Base-by-base conservation (phyloP, 1,284 basidiomycete species). In the Irpex sp. region DNA sequence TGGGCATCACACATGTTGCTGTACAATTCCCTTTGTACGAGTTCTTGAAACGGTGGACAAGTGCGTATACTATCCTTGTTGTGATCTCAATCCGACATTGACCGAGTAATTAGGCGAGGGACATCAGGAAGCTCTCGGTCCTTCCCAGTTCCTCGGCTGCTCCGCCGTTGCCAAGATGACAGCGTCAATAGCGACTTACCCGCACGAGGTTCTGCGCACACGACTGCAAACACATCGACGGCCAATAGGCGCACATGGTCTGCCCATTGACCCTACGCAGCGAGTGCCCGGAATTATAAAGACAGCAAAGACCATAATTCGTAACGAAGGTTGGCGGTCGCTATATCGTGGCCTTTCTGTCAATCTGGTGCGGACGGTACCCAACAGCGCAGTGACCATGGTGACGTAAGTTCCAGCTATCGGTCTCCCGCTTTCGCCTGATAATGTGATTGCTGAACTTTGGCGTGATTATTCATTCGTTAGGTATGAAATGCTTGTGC, bases 1-100 rank as follows among this genome's bases (percentile, higher is more conserved):
- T 98, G 59, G 95, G 95, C 46, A 95, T 97, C 60, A 77, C 86
- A 3, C 95, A 98, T 71, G 95, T 98, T 59, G 95, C 93, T 11
- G 93, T 98, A 0, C 95, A 98, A 73, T 97, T 98, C 69, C 95
- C 95, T 17, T 78, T 98, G n/a, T 98, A 98, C 72, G 95, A 98
- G 72, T 85, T 91, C 69, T 83, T 96, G 63, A 98, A 97, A 78
- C 70, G 87, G 15, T 85, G 86, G 80, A 87, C 92, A 67, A 87
- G 93, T 95, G 75, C 78, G 92, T 86, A 31, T 19, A 17, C 51
- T 11, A 58, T 51, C 9, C 47, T n/a, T 43, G 35, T 58, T 26
- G 57, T 17, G 6, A 17, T 26, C 21, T 62, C 31, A 37, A 21
- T 31, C 62, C 47, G 39, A 47, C 8, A 47, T 47, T 56, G 15